Conservation (phyloP, 495 filamentous ascomycete genomes). For the Aspergillus affinis region DNA sequence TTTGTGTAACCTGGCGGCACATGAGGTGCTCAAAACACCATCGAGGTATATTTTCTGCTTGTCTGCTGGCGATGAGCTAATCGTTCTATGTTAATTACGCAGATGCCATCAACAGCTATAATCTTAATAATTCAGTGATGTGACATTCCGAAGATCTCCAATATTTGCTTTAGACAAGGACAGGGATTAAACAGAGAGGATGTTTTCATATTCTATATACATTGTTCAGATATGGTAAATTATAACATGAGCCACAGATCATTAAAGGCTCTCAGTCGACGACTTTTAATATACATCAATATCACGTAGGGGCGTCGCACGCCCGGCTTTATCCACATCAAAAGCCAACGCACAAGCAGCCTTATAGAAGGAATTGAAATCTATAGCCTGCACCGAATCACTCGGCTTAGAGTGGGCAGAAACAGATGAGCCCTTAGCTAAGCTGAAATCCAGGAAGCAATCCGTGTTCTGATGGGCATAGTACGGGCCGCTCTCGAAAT, state of each 20-base stretch:
- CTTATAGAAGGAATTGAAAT: neutral
- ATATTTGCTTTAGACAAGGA: neutral
- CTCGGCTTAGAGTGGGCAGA: neutral
- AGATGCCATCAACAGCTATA: neutral
- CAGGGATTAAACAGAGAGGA: neutral
- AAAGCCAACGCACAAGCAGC: neutral
- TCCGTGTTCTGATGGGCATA: constrained; percentile 27
- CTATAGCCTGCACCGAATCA: constrained; percentile 5
- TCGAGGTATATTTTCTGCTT: neutral
- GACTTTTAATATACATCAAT: neutral
- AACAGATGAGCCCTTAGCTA: constrained; percentile 9
- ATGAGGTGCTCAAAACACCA: neutral
- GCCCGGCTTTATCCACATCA: neutral
- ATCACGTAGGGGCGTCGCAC: neutral
- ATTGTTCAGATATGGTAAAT: neutral
- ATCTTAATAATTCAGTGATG: neutral
- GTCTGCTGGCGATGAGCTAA: neutral
- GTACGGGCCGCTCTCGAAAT: constrained; percentile 37
- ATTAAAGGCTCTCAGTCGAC: neutral
- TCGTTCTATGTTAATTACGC: neutral
- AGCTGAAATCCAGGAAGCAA: constrained; percentile 31
- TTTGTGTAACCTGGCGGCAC: neutral
- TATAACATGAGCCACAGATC: neutral
- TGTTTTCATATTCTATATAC: neutral
- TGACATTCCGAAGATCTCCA: neutral